Evolutionary conservation across 192 early-diverging fungal species (phyloP), one percentile per base, ranked within the genome.

Genomic region (Entophlyctis helioformis): DNA sequence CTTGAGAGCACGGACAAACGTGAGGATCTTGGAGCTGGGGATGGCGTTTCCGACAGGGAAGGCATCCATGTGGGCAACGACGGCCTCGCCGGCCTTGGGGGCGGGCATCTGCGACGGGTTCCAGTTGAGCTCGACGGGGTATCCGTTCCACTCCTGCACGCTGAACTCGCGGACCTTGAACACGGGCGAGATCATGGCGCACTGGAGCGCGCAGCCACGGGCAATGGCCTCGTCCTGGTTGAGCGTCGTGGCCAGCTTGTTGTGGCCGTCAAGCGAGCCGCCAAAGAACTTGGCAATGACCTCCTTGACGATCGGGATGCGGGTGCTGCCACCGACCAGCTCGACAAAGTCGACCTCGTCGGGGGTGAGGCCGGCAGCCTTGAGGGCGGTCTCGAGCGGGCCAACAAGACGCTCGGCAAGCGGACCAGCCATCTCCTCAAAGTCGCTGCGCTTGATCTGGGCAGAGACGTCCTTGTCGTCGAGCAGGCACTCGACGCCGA

Each of bases 151-250:
- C 73, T 98, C 94, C 58, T 87, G 78, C 42, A 98, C 81, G 33
- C 76, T 57, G 60, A 98, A 95, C 35, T 98, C 94, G 44, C 94
- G 89, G 55, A 98, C 94, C 59, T 89, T 90, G 86, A 98, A 95
- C 28, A 86, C 84, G 1, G 94, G 94, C 20, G 90, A 94, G 38
- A 89, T 65, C 60, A 98, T 92, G 58, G 94, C 94, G 69, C 94
- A 98, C 71, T 90, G 85, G 34, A 98, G 72, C 26, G 91, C 94
- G 50, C 85, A 86, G 55, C 94, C 94, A 59, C 94, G 87, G 24
- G 94, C 83, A 57, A 93, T 81, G 34, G 91, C 91, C 70, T 98
- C 94, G 56, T 98, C 94, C 63, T 91, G 86, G 77, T 98, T 98
- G 52, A 98, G 75, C 55, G 90, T 94, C 50, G 82, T 86, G 44